phyloP scores from a whole-genome alignment of 1,284 basidiomycete species.

The Naganishia sp. region DNA sequence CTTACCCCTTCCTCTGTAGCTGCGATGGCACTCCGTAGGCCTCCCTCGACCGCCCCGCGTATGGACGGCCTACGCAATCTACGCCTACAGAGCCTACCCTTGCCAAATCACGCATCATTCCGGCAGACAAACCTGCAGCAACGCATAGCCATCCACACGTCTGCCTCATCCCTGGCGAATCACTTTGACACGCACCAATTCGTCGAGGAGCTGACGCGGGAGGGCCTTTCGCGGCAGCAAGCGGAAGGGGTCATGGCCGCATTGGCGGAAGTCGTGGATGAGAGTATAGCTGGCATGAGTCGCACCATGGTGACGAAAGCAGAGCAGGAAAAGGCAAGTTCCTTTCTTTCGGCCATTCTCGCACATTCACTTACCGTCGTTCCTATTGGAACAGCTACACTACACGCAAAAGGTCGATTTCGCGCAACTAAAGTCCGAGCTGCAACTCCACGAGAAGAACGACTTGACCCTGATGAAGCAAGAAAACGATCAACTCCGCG shows the following conservation, averaged over 20 bases:
- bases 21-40: neutral
- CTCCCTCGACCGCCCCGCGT: neutral
- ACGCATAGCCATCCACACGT: slow-evolving; percentile 28
- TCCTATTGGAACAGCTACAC: slow-evolving; percentile 64
- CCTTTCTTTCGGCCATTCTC: too few species aligned
- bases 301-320: slow-evolving; percentile 89
- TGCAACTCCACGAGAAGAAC: slow-evolving; percentile 96
- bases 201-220: slow-evolving; percentile 80
- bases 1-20: neutral
- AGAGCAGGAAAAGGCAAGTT: slow-evolving; percentile 84
- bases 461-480: slow-evolving; percentile 94
- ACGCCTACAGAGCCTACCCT: neutral
- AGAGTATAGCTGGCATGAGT: slow-evolving; percentile 90
- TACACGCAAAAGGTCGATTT: slow-evolving; percentile 98
- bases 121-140: slow-evolving; percentile 10
- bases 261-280: slow-evolving; percentile 91
- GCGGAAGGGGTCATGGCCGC: slow-evolving; percentile 94
- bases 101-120: neutral
- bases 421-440: slow-evolving; percentile 91
- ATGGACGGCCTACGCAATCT: neutral
- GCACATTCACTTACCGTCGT: neutral
- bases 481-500: slow-evolving; percentile 87
- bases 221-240: slow-evolving; percentile 82
- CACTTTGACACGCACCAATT: slow-evolving; percentile 95
- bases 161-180: slow-evolving; percentile 29